A percentile compares a stretch with the other conserved stretches of the same genome.
phyloP scores from a whole-genome alignment of 2,329 filamentous ascomycete genomes.

The Trichoderma breve region DNA sequence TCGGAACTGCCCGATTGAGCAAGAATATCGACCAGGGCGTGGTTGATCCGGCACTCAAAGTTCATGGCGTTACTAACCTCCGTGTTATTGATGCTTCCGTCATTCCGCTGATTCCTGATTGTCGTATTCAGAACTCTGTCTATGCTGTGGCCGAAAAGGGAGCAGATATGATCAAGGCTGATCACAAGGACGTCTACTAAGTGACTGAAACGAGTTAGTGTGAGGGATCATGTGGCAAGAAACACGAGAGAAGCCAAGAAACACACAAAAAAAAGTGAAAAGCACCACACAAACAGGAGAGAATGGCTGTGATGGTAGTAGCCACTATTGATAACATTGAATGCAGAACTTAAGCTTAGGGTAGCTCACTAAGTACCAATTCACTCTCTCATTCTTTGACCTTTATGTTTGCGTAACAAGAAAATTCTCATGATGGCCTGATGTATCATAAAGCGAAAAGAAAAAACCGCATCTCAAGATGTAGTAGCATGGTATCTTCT shows the following conservation, averaged over 20 bases:
- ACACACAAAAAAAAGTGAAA: background rate
- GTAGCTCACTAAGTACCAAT: background rate
- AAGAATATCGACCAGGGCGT: slow-evolving; percentile 52
- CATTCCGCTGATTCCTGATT: slow-evolving; percentile 55
- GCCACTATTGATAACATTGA: background rate
- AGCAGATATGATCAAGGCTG: slow-evolving; percentile 25
- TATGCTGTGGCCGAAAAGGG: slow-evolving; percentile 60
- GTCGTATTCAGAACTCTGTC: slow-evolving; percentile 58
- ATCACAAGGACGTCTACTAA: slow-evolving; percentile 22
- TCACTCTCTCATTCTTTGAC: background rate
- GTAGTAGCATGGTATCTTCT: background rate
- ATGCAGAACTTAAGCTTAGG: background rate
- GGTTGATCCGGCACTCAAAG: slow-evolving; percentile 47
- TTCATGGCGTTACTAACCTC: slow-evolving; percentile 53
- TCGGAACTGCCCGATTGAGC: slow-evolving; percentile 53
- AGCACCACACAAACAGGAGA: background rate
- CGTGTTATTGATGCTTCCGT: slow-evolving; percentile 56
- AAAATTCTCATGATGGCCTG: background rate
- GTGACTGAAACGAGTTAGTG: background rate
- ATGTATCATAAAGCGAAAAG: background rate
- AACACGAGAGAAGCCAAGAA: background rate
- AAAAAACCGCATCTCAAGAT: background rate
- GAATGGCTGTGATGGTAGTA: background rate
- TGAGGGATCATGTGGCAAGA: too few relatives aligned
- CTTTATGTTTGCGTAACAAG: background rate